These are phyloP conservation scores for Ophiostoma triangulosporum DNA, from an alignment of 2,329 filamentous ascomycete species.

Conservation along the genomic window DNA sequence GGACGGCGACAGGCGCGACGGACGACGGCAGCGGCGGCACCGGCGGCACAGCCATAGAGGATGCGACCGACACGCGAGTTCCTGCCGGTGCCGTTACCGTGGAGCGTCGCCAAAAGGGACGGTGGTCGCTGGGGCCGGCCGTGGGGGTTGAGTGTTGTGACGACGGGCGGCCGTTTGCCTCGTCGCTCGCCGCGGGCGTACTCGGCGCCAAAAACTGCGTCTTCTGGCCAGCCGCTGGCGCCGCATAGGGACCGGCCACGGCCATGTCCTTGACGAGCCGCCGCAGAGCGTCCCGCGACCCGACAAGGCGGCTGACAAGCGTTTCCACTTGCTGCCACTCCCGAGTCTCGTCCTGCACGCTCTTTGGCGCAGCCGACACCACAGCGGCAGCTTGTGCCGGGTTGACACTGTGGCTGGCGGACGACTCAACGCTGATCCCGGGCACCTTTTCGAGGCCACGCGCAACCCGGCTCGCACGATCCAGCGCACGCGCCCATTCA, in stretches of 20 bases:
- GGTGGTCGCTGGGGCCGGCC: conserved; percentile 38
- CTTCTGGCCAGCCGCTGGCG: conserved; percentile 1
- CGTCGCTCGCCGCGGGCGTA: conserved; percentile 30
- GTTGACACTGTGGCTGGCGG: not conserved
- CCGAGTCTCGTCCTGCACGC: conserved; percentile 47
- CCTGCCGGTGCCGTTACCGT: conserved; percentile 37
- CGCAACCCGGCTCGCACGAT: conserved; percentile 60
- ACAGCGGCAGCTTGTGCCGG: conserved; percentile 14
- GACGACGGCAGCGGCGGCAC: conserved; percentile 16
- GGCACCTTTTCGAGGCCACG: conserved; percentile 32
- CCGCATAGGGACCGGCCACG: conserved; percentile 15
- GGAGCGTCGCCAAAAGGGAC: conserved; percentile 79
- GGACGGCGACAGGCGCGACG: not conserved
- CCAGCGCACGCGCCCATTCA: conserved; percentile 75
- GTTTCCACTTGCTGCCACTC: conserved; percentile 83
- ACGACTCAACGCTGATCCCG: not conserved
- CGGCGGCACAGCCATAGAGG: conserved; percentile 29
- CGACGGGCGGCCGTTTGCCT: conserved; percentile 42
- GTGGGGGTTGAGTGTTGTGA: conserved; percentile 21
- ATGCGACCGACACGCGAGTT: conserved; percentile 25
- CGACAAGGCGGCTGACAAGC: conserved; percentile 73
- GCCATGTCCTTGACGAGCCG: conserved; percentile 77
- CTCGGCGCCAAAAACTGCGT: conserved; percentile 27
- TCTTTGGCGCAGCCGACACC: conserved; percentile 19
- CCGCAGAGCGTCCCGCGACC: conserved; percentile 76